Percentiles rank a stretch among this genome's conserved stretches.
These are phyloP conservation scores for Paxillus involutus DNA, from an alignment of 768 basidiomycete genomes.

Conservation along the genomic window DNA sequence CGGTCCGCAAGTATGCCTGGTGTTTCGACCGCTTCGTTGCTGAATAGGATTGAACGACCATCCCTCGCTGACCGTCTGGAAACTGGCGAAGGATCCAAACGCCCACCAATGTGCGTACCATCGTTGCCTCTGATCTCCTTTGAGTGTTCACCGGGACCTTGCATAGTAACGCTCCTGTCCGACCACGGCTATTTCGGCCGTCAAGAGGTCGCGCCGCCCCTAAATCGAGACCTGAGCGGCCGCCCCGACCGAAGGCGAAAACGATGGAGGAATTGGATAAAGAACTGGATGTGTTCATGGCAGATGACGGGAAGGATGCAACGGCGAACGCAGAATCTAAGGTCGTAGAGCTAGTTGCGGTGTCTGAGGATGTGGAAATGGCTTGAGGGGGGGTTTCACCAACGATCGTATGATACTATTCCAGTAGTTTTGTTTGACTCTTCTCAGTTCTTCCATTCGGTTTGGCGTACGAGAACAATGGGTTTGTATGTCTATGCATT, in stretches of 20 bases:
- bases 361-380: conserved; percentile 55
- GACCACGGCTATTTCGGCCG: conserved; percentile 32
- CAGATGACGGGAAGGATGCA: conserved; percentile 41
- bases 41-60: conserved; percentile 75
- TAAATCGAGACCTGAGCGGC: conserved; percentile 30
- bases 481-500: neutral
- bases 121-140: neutral
- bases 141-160: neutral
- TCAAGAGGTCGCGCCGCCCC: conserved; percentile 10
- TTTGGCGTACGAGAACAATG: neutral
- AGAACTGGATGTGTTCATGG: conserved; percentile 88
- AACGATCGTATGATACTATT: conserved; percentile 7
- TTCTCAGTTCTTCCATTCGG: neutral
- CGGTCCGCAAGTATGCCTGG: conserved; percentile 48
- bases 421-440: conserved; percentile 16
- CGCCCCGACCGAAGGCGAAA: conserved; percentile 52
- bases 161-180: conserved; percentile 42
- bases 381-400: conserved; percentile 22
- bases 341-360: conserved; percentile 7
- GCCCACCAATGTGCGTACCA: conserved; percentile 12
- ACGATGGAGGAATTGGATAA: conserved; percentile 84
- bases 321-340: conserved; percentile 19
- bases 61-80: conserved; percentile 67
- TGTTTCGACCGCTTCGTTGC: conserved; percentile 52
- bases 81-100: conserved; percentile 38